These are phyloP conservation scores for Chaetomiaceae sp. DNA, from an alignment of 2,329 filamentous ascomycete species.

Conservation along the genomic window DNA sequence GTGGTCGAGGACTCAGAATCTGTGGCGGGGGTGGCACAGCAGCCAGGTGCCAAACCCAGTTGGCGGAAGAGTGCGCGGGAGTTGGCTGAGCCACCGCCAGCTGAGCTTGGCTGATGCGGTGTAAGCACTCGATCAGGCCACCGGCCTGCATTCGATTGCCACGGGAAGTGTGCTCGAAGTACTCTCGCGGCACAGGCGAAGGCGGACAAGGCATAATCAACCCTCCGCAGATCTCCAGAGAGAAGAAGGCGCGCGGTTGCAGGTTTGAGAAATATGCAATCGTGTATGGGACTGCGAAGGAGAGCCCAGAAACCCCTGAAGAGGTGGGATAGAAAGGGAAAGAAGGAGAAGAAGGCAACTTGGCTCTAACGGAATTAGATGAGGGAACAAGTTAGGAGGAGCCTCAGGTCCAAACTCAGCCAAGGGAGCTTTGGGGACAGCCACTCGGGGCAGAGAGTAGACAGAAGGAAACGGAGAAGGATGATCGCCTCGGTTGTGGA, in stretches of 20 bases:
- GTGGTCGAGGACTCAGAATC: not conserved
- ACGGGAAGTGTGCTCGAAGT: not conserved
- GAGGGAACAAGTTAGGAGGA: too few species aligned
- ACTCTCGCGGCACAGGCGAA: not conserved
- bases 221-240: too few species aligned
- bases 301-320: not conserved
- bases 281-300: too few species aligned
- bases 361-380: too few species aligned
- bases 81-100: not conserved
- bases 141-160: not conserved
- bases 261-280: too few species aligned
- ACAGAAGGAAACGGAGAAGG: not conserved
- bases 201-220: too few species aligned
- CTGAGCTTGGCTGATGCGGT: not conserved
- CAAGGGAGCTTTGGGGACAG: too few species aligned
- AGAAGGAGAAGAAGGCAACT: too few species aligned
- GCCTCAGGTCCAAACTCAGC: too few species aligned
- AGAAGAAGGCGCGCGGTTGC: too few species aligned
- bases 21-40: slow-evolving; percentile 13
- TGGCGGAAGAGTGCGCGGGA: not conserved
- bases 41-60: not conserved
- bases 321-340: not conserved
- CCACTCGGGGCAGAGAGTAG: too few species aligned
- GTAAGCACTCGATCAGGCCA: slow-evolving; percentile 3
- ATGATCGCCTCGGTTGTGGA: not conserved